phyloP scores from a whole-genome alignment of 139 green algal genomes.

The Desmodesmus armatus region DNA sequence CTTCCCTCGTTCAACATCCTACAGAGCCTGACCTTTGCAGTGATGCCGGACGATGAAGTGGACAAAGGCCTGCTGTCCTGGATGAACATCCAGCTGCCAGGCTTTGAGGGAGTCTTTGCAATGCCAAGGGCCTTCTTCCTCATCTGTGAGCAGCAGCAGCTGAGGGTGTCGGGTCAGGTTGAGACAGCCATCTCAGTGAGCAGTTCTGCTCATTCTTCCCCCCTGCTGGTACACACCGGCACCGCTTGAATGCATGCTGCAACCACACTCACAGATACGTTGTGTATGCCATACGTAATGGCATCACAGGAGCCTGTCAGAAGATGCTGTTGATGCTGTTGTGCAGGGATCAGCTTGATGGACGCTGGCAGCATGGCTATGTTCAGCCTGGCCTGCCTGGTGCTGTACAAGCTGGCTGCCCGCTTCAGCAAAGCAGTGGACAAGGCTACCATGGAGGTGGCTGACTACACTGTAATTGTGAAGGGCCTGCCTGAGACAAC shows the following conservation, averaged over 20 bases:
- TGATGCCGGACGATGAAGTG: slow-evolving; percentile 49
- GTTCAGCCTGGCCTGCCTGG: slow-evolving; percentile 35
- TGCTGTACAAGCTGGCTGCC: slow-evolving; percentile 9
- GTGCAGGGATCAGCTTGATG: slow-evolving; percentile 57
- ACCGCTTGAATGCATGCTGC: too few relatives aligned
- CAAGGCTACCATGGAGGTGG: slow-evolving; percentile 40
- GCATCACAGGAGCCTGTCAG: neutral
- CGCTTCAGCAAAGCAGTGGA: slow-evolving; percentile 38
- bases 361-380: slow-evolving; percentile 49
- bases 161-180: neutral
- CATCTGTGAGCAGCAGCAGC: neutral
- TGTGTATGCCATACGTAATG: too few relatives aligned
- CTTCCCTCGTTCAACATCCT: slow-evolving; percentile 23
- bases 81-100: slow-evolving; percentile 48
- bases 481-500: slow-evolving; percentile 56
- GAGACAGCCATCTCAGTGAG: neutral
- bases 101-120: slow-evolving; percentile 37
- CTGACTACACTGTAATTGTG: slow-evolving; percentile 60
- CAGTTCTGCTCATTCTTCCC: neutral
- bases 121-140: slow-evolving; percentile 46
- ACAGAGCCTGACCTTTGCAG: slow-evolving; percentile 50
- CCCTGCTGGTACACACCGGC: neutral
- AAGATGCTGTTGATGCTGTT: slow-evolving; percentile 3
- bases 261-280: too few relatives aligned
- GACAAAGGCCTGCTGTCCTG: slow-evolving; percentile 54